Conservation (phyloP, 495 filamentous ascomycete species). For the Coniosporium apollinis region DNA sequence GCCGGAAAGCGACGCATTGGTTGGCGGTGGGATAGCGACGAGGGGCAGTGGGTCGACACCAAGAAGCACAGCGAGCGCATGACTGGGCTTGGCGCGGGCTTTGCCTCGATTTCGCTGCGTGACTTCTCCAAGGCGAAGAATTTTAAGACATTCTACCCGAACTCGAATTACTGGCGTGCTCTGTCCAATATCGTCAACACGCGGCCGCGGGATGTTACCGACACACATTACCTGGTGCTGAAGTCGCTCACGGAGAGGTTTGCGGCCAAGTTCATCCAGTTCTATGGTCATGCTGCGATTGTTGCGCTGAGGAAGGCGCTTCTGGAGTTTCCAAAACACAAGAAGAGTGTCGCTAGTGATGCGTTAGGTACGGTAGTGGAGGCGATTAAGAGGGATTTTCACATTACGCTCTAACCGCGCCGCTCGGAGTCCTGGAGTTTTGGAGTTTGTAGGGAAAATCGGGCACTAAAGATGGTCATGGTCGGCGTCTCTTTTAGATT, state of each 20-base stretch:
- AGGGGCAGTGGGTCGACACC: slow-evolving; percentile 40
- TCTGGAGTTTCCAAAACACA: slow-evolving; percentile 59
- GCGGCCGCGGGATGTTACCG: slow-evolving; percentile 43
- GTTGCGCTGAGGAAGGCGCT: slow-evolving; percentile 47
- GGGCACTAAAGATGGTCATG: too few species aligned
- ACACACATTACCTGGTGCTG: slow-evolving; percentile 66
- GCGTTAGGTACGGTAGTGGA: too few species aligned
- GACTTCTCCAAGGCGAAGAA: slow-evolving; percentile 54
- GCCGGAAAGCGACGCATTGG: slow-evolving; percentile 53
- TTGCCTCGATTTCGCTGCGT: slow-evolving; percentile 59
- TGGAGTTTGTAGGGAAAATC: too few species aligned
- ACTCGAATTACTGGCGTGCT: slow-evolving; percentile 61
- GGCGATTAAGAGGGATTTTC: too few species aligned
- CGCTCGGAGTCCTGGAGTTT: too few species aligned
- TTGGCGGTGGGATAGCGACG: slow-evolving; percentile 44
- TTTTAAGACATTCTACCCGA: slow-evolving; percentile 63
- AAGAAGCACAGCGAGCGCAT: slow-evolving; percentile 63
- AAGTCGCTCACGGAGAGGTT: slow-evolving; percentile 58
- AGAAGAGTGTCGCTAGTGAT: too few species aligned
- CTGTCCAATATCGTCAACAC: slow-evolving; percentile 59
- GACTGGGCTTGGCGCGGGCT: slow-evolving; percentile 73
- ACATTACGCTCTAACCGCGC: too few species aligned
- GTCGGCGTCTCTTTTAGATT: too few species aligned
- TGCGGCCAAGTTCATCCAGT: slow-evolving; percentile 50
- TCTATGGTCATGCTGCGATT: slow-evolving; percentile 57